Percentiles rank a stretch among this genome's conserved stretches.
These are phyloP conservation scores for Trametes polyzona DNA, from an alignment of 1,284 basidiomycete species.

Conservation along the genomic window DNA sequence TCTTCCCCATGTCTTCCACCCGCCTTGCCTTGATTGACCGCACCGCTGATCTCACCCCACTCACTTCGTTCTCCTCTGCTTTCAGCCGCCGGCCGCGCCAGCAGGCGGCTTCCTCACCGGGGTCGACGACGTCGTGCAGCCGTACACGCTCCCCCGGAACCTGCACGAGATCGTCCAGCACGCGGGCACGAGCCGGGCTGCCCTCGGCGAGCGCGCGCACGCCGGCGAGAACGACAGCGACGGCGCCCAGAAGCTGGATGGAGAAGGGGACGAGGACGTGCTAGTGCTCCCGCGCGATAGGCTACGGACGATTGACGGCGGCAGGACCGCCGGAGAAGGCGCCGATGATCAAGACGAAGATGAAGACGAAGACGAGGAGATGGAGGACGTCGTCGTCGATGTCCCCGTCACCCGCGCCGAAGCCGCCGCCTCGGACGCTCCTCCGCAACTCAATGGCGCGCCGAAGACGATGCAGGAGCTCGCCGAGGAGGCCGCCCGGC, in stretches of 20 bases:
- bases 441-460: constrained; percentile 24
- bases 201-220: constrained; percentile 14
- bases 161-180: constrained; percentile 41
- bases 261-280: neutral
- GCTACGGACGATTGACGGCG: constrained; percentile 2
- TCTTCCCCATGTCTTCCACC: neutral
- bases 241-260: neutral
- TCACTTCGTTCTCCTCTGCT: no score
- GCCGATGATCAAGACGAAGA: constrained; percentile 21
- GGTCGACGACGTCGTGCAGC: constrained; percentile 76
- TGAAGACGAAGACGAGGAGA: constrained; percentile 37
- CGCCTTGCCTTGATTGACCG: neutral
- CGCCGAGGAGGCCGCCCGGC: constrained; percentile 49
- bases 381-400: constrained; percentile 36
- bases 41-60: neutral
- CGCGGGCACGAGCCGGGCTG: constrained; percentile 17
- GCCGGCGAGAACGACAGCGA: neutral
- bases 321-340: no score
- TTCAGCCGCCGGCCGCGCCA: constrained; percentile 32
- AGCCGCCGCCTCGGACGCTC: no score
- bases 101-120: constrained; percentile 65
- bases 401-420: constrained; percentile 5
- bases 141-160: constrained; percentile 69
- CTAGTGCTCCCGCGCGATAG: neutral
- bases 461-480: constrained; percentile 72